Conservation (phyloP, 768 basidiomycete genomes). For the Lactifluus volemus region DNA sequence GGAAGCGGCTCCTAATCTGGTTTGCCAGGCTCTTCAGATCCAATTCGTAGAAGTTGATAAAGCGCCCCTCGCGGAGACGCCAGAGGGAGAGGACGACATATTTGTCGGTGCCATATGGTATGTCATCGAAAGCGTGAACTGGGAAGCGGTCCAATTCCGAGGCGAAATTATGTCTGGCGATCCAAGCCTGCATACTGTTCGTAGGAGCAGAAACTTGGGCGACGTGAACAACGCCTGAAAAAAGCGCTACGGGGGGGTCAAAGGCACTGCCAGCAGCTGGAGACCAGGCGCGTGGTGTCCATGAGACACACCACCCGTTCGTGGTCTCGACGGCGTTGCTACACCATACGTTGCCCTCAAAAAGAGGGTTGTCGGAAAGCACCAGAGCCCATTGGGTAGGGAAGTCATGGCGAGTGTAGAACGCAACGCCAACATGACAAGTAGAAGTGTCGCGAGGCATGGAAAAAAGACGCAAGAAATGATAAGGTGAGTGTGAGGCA, state of each 20-base stretch:
- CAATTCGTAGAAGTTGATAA: background rate
- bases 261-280: background rate
- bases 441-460: background rate
- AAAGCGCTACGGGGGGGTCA: background rate
- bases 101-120: background rate
- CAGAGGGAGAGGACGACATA: background rate
- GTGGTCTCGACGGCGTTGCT: background rate
- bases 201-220: background rate
- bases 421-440: constrained; percentile 1
- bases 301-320: constrained; percentile 2
- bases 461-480: background rate
- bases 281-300: background rate
- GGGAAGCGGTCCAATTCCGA: background rate
- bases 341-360: constrained; percentile 3
- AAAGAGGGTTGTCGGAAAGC: background rate
- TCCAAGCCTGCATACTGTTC: background rate
- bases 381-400: constrained; percentile 5
- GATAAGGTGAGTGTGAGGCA: background rate
- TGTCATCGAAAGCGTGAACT: background rate
- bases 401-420: background rate
- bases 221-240: background rate
- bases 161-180: background rate
- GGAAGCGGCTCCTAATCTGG: background rate
- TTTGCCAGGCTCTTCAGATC: background rate
- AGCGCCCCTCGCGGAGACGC: background rate